Conservation (phyloP, 139 green algal genomes). For the Pleodorina starrii region DNA sequence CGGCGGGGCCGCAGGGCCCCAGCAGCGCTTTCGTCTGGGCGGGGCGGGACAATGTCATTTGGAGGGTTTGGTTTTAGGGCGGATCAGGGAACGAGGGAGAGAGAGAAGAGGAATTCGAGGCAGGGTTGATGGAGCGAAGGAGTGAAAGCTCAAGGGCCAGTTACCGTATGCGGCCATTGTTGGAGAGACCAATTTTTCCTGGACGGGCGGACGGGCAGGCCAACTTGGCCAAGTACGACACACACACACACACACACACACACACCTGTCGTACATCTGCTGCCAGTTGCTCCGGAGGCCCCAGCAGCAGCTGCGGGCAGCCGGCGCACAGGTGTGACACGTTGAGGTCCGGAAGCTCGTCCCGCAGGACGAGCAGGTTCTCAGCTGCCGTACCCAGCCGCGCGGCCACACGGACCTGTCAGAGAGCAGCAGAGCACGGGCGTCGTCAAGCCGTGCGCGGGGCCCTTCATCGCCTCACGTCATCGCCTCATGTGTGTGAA, state of each 20-base stretch:
- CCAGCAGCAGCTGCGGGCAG: slow-evolving; percentile 16
- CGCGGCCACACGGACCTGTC: slow-evolving; percentile 28
- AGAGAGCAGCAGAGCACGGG: too few relatives aligned
- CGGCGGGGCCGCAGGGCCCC: neutral
- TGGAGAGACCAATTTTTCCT: too few relatives aligned
- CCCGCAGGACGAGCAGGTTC: slow-evolving; percentile 18
- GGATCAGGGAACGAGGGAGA: too few relatives aligned
- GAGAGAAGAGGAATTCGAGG: too few relatives aligned
- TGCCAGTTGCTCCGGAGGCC: neutral
- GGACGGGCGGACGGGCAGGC: neutral
- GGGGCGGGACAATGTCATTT: neutral
- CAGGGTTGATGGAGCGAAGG: neutral
- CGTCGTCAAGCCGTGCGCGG: neutral
- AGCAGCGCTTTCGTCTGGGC: slow-evolving; percentile 24
- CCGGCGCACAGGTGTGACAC: slow-evolving; percentile 10
- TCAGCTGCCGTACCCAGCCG: slow-evolving; percentile 17
- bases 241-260: neutral
- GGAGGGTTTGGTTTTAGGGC: too few relatives aligned
- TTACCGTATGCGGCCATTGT: neutral
- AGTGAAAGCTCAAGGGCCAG: neutral
- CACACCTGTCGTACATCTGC: neutral
- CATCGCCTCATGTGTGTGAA: too few relatives aligned
- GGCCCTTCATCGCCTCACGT: too few relatives aligned
- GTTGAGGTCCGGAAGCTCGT: slow-evolving; percentile 29
- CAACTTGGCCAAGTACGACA: neutral